Conservation (phyloP, 805 yeast species). For the Candida broadrunensis region DNA sequence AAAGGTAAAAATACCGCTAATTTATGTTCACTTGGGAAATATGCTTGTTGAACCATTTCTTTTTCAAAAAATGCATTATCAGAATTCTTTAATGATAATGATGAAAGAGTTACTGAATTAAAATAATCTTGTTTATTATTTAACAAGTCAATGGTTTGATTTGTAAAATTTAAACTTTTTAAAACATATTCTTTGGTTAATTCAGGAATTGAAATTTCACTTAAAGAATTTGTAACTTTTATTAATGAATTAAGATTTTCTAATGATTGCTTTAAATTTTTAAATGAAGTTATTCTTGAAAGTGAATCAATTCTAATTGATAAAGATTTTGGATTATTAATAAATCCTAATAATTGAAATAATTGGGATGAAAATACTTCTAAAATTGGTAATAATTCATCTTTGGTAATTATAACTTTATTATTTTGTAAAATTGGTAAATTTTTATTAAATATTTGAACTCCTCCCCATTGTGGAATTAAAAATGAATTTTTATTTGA, state of each 20-base stretch:
- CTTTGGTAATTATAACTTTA: constrained; percentile 27
- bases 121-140: constrained; percentile 24
- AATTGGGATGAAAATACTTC: constrained; percentile 74
- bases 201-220: constrained; percentile 81
- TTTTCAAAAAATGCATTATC: constrained; percentile 85
- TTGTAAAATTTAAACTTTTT: constrained; percentile 44
- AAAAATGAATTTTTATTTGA: constrained; percentile 57
- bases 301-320: constrained; percentile 62
- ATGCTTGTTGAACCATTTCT: constrained; percentile 92
- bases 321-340: constrained; percentile 50
- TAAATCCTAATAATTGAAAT: constrained; percentile 66
- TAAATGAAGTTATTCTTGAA: constrained; percentile 54
- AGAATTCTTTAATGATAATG: constrained; percentile 59
- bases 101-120: constrained; percentile 31
- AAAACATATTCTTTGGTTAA: constrained; percentile 60
- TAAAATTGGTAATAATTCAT: constrained; percentile 54
- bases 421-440: constrained; percentile 16
- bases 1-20: constrained; percentile 91
- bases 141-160: constrained; percentile 31
- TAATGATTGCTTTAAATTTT: constrained; percentile 59
- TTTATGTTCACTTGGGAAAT: constrained; percentile 94
- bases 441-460: constrained; percentile 47
- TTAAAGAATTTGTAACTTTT: constrained; percentile 64
- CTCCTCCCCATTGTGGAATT: constrained; percentile 92
- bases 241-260: constrained; percentile 72